Evolutionary conservation across 495 filamentous ascomycete species (phyloP).

Genomic region (Tuber umbilicatum): DNA sequence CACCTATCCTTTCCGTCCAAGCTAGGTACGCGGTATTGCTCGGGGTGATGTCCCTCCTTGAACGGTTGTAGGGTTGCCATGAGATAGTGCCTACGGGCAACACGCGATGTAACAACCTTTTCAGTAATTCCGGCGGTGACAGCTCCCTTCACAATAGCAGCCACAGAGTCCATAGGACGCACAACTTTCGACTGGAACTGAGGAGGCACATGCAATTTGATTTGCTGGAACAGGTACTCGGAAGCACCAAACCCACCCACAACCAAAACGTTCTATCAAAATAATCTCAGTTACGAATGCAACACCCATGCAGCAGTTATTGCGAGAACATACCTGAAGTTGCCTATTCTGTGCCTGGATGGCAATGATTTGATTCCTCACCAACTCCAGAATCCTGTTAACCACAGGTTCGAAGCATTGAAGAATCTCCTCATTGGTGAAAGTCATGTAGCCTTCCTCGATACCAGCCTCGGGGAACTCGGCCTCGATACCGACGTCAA

Average conservation of each 20-base stretch:
- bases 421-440: conserved; percentile 74
- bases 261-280: conserved; percentile 61
- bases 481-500: conserved; percentile 68
- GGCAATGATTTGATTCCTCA: conserved; percentile 73
- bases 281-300: conserved; percentile 30
- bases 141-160: conserved; percentile 73
- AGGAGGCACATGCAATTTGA: conserved; percentile 70
- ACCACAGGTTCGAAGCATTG: conserved; percentile 77
- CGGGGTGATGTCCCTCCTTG: conserved; percentile 96
- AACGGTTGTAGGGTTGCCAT: conserved; percentile 99
- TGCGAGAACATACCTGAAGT: conserved; percentile 54
- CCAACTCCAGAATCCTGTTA: conserved; percentile 68
- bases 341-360: conserved; percentile 69
- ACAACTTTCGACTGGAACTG: conserved; percentile 75
- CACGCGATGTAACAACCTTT: conserved; percentile 89
- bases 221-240: conserved; percentile 77
- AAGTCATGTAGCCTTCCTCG: conserved; percentile 76
- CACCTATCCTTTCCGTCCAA: conserved; percentile 95
- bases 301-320: background rate
- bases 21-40: conserved; percentile 93
- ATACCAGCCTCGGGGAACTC: conserved; percentile 74
- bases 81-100: conserved; percentile 96
- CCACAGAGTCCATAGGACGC: conserved; percentile 77
- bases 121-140: conserved; percentile 93
- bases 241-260: conserved; percentile 76